Evolutionary conservation across 2,329 filamentous ascomycete species (phyloP).

Genomic region (Fusarium sp.): DNA sequence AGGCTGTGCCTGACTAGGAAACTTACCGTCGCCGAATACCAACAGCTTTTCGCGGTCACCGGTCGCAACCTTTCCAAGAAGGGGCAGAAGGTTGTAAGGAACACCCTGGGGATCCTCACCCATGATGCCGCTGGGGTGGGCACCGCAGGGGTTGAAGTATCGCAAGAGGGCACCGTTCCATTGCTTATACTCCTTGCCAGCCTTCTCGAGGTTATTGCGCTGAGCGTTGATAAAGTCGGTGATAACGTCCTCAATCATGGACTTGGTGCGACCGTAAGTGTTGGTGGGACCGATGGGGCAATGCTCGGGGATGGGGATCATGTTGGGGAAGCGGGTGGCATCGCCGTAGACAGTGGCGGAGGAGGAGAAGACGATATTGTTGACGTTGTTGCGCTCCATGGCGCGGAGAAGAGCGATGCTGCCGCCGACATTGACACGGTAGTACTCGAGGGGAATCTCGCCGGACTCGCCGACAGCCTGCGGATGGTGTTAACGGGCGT

Average conservation of each 20-base stretch:
- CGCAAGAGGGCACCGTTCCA: conserved; percentile 95
- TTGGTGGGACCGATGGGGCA: conserved; percentile 98
- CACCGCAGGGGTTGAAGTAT: conserved; percentile 98
- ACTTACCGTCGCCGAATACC: conserved; percentile 91
- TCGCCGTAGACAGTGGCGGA: conserved; percentile 99
- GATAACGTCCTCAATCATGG: conserved; percentile 91
- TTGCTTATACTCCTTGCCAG: conserved; percentile 79
- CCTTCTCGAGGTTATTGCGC: conserved; percentile 84
- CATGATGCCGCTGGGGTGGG: conserved; percentile 96
- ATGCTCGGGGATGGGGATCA: conserved; percentile 98
- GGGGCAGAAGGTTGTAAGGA: conserved; percentile 93
- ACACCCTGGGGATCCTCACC: conserved; percentile 97
- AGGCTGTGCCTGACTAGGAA: not conserved
- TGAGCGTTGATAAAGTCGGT: conserved; percentile 90
- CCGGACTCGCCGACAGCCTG: conserved; percentile 95
- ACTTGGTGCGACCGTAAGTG: conserved; percentile 97
- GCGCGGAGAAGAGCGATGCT: conserved; percentile 86
- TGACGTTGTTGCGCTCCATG: conserved; percentile 91
- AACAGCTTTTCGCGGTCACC: conserved; percentile 94
- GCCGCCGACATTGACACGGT: conserved; percentile 95
- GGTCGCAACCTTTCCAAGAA: conserved; percentile 95
- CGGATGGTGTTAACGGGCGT: conserved; percentile 21
- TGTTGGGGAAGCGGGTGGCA: conserved; percentile 93
- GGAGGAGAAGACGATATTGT: conserved; percentile 98
- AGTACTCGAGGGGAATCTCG: conserved; percentile 97